Conservation (phyloP, 73 alveolate species). For the Symbiodinium pilosum region DNA sequence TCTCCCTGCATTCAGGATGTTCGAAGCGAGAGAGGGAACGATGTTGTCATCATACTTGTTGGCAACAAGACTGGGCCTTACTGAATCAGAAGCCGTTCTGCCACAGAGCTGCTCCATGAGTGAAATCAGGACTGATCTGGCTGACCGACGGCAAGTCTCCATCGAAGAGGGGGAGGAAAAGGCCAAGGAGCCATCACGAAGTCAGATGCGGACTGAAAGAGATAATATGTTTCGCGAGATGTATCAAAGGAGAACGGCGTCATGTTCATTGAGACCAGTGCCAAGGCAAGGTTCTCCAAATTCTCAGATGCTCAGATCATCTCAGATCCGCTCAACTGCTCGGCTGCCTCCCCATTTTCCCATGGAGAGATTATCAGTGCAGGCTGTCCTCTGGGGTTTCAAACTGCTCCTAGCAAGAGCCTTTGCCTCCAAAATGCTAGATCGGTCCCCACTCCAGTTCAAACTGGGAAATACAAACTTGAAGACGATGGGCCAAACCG, state of each 20-base stretch:
- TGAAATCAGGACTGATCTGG: constrained; percentile 51
- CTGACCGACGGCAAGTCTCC: constrained; percentile 97
- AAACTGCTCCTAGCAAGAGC: too few relatives aligned
- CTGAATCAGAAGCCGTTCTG: not conserved
- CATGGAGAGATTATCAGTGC: too few relatives aligned
- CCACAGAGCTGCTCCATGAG: not conserved
- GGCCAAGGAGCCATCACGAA: constrained; percentile 94
- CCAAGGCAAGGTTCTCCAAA: constrained; percentile 98
- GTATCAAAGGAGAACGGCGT: constrained; percentile 96
- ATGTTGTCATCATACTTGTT: constrained; percentile 97
- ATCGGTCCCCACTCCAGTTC: too few relatives aligned
- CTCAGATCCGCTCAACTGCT: too few relatives aligned
- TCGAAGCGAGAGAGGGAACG: constrained; percentile 98
- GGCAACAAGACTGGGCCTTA: constrained; percentile 98
- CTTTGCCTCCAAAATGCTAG: too few relatives aligned
- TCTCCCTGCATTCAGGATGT: constrained; percentile 77
- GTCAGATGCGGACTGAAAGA: not conserved
- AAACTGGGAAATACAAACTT: too few relatives aligned
- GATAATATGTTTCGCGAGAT: not conserved
- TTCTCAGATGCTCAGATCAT: too few relatives aligned
- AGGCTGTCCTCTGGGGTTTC: too few relatives aligned
- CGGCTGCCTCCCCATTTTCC: too few relatives aligned
- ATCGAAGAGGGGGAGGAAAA: constrained; percentile 97
- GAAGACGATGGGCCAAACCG: too few relatives aligned
- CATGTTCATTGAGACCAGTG: constrained; percentile 98